Evolutionary conservation across 2,329 filamentous ascomycete genomes (phyloP), one percentile per base, ranked within the genome.

Genomic region (Penicillium vulpinum): DNA sequence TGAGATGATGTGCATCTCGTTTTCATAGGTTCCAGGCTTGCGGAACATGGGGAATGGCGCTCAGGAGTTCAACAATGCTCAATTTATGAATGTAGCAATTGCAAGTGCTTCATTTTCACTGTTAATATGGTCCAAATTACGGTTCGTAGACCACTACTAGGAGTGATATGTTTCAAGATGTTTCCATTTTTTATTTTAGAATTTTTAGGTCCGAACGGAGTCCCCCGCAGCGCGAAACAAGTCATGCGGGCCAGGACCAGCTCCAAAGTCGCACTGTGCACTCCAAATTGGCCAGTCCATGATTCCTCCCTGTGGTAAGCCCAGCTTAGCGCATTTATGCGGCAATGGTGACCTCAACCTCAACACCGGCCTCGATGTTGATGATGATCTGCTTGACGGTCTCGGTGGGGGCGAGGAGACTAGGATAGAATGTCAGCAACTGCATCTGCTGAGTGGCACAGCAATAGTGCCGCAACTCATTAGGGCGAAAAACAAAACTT

Each of bases 361-460:
- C 78, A 68, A 81, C 78, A 73, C 78, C 78, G 57, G 78, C 78
- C 75, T 81, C 79, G 67, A 81, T 81, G 73, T 81, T 80, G 70
- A 80, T 79, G 69, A 81, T 80, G 74, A 81, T 80, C 74, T 79
- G 77, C 74, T 81, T 80, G 62, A 81, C 77, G 50, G 77, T 79
- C 87, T 99, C 94, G 75, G 94, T 99, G 63, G 94, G 94, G 73
- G 94, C 94, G 83, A 95, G 92, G 69, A 99, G 85, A 81, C 87
- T 90, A 24, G n/a, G 11, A 44, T 58, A 40, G 9, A 28, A 28
- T 28, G 53, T 68, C 47, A 68, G 66, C 51, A 35, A 53, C 31
- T 38, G 29, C 9, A 38, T 41, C 35, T 21, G 16, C 3, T 15
- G 35, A 10, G 11, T 31, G 6, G 11, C 3, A 21, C 10, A 18